A percentile compares a stretch with the other conserved stretches of the same genome.
Evolutionary conservation across 306 rosid species (phyloP).

Genomic region (Trifolium fragiferum): DNA sequence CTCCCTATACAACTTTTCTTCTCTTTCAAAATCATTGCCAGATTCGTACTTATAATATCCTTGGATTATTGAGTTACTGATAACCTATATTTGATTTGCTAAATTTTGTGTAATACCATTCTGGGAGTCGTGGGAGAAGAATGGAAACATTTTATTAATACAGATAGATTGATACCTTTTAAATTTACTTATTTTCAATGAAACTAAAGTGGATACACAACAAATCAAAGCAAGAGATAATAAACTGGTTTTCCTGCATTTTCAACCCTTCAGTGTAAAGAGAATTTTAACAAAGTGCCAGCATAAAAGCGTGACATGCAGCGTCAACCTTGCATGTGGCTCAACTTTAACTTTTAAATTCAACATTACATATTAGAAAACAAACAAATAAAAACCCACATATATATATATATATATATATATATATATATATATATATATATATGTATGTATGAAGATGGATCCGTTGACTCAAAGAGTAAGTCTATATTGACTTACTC

Average conservation of each 20-base stretch:
- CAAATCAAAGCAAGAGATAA: no score
- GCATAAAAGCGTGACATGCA: background rate
- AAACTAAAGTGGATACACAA: background rate
- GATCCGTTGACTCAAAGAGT: no score
- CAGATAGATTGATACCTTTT: background rate
- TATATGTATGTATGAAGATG: no score
- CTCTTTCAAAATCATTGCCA: background rate
- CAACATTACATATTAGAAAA: background rate
- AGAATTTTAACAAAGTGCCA: background rate
- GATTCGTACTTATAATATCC: background rate
- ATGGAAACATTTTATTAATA: background rate
- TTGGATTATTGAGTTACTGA: background rate
- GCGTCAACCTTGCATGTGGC: slow-evolving; percentile 6
- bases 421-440: no score
- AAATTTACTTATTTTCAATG: background rate
- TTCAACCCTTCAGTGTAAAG: no score
- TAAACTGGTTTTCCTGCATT: no score
- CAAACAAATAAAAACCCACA: slow-evolving; percentile 1
- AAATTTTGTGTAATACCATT: background rate
- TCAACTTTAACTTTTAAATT: background rate
- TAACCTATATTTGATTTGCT: background rate
- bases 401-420: no score
- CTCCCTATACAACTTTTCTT: background rate
- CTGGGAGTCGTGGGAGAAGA: background rate
- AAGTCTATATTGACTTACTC: no score